phyloP scores from a whole-genome alignment of 164 flowering plant species.

The Chimonanthus salicifolius region DNA sequence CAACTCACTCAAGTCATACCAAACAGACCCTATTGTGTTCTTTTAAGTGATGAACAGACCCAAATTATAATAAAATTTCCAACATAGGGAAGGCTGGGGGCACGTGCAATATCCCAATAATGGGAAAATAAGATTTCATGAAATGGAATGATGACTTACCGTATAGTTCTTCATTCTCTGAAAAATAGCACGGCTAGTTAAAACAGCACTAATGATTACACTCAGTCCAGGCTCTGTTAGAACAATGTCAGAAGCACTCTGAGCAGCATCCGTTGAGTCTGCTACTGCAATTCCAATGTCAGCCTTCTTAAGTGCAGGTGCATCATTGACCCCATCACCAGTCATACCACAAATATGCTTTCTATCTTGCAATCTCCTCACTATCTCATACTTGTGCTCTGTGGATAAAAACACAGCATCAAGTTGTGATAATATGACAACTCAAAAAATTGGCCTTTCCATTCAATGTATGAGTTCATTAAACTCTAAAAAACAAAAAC shows the following conservation, averaged over 20 bases:
- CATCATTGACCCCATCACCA: conserved; percentile 69
- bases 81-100: not conserved
- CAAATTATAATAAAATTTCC: too few species aligned
- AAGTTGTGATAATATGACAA: conserved; percentile 1
- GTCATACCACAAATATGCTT: conserved; percentile 76
- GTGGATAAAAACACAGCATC: conserved; percentile 6
- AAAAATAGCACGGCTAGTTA: conserved; percentile 68
- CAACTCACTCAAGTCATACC: not conserved
- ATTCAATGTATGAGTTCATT: not conserved
- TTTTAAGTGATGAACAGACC: too few species aligned
- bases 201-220: conserved; percentile 64
- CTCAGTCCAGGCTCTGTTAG: conserved; percentile 69
- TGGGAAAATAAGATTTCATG: not conserved
- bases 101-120: not conserved
- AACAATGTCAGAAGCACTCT: conserved; percentile 66
- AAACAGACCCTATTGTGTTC: not conserved
- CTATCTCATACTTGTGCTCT: conserved; percentile 69
- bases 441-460: not conserved
- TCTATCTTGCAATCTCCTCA: conserved; percentile 45
- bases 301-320: conserved; percentile 61
- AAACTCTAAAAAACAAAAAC: not conserved
- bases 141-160: conserved; percentile 19
- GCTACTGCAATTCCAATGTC: conserved; percentile 71
- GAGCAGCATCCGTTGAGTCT: conserved; percentile 67
- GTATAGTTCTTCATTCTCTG: conserved; percentile 71